Conservation (phyloP, 306 rosid species). For the Rubus idaeus region DNA sequence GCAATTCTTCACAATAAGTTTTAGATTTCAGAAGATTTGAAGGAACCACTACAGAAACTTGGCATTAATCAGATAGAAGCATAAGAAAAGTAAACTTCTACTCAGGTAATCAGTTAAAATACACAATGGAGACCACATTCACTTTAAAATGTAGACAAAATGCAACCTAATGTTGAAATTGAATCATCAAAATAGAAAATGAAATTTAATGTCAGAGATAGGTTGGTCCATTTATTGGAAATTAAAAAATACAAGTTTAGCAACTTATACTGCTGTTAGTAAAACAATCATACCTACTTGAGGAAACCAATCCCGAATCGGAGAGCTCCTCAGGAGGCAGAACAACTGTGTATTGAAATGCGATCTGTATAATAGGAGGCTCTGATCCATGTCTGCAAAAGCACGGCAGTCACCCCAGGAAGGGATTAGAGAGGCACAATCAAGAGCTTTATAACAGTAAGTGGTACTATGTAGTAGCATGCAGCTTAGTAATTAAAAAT, state of each 20-base stretch:
- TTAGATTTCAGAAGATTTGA: not conserved
- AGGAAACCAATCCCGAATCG: slow-evolving; percentile 41
- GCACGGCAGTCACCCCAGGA: slow-evolving; percentile 11
- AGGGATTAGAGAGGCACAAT: slow-evolving; percentile 23
- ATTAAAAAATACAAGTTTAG: not conserved
- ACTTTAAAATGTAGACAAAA: not conserved
- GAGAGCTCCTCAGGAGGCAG: slow-evolving; percentile 81
- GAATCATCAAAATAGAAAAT: not conserved
- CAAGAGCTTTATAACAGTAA: not conserved
- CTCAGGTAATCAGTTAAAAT: not conserved
- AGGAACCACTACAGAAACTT: not conserved
- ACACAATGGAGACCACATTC: not conserved
- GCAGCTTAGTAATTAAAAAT: not conserved
- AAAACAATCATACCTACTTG: slow-evolving; percentile 61
- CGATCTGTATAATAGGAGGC: slow-evolving; percentile 82
- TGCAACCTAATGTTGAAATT: not conserved
- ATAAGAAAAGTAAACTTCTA: not conserved
- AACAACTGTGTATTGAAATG: slow-evolving; percentile 88
- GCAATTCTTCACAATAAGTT: not conserved
- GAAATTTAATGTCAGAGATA: not conserved
- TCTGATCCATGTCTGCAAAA: slow-evolving; percentile 64
- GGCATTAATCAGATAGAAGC: not conserved
- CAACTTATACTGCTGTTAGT: not conserved
- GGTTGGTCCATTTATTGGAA: not conserved
- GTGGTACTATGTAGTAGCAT: slow-evolving; percentile 3